Evolutionary conservation across 257 asterid species (phyloP), one percentile per base, ranked within the genome.

Genomic region (Nicotiana tomentosiformis): DNA sequence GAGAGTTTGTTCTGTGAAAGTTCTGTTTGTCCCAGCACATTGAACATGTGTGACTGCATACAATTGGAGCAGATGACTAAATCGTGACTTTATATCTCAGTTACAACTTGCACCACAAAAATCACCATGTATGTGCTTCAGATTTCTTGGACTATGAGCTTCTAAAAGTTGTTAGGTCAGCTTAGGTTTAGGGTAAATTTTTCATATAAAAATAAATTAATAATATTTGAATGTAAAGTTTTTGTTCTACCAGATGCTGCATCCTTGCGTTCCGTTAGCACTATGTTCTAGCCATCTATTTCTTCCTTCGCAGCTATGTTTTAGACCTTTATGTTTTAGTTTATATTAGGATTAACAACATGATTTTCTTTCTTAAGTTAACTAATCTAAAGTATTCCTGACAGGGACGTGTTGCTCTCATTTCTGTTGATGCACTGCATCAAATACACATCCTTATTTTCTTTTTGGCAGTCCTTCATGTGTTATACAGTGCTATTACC

Each of bases 401-500:
- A 57, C 91, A 95, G 98, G 98, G 92, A 46, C 46, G 39, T 2
- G 92, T 87, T 39, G 53, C 93, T 4, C 93, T 95, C 55, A 88
- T 93, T 81, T 82, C 97, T 43, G 93, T 92, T 77, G 91, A 93
- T 77, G 97, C 92, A 82, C 89, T 96, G 80, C 99, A 96, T 87
- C 97, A 94, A 90, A 84, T 96, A 81, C 99, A 96, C 90, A 93
- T 96, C 77, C 98, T 96, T 70, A 89, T 96, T 81, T 94, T 96
- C 95, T 96, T 94, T 86, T 88, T 96, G 86, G 98, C 99, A 26
- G 94, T 93, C 82, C 80, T 96, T 30, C 99, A 96, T 55, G 94
- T 96, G 78, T n/a, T 86, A 57, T 93, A 93, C 82, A 93, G 97
- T 87, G 98, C 97, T 49, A 39, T 88, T 84, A 96, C 99, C 17